Evolutionary conservation across 257 asterid genomes (phyloP).

Genomic region (Solanum megistacrolobum): DNA sequence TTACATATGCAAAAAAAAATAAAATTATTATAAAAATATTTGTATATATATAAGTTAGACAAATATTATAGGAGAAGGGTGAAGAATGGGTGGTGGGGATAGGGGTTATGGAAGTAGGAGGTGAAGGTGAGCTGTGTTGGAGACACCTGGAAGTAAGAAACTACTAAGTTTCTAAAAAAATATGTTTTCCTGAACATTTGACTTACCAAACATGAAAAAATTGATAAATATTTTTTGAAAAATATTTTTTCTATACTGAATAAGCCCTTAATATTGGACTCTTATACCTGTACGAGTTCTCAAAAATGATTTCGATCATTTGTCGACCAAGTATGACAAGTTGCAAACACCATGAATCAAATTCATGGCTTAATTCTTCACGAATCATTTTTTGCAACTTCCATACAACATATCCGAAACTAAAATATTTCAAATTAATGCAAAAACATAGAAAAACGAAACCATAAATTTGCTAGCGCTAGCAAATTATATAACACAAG

Average conservation of each 20-base stretch:
- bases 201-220: accelerated
- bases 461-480: background rate
- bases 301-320: background rate
- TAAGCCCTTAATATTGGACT: background rate
- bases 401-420: background rate
- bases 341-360: background rate
- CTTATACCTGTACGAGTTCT: background rate
- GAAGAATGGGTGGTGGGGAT: background rate
- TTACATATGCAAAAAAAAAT: background rate
- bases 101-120: background rate
- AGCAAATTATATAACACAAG: background rate
- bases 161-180: background rate
- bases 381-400: background rate
- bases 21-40: background rate
- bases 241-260: background rate
- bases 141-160: background rate
- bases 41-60: background rate
- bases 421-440: background rate
- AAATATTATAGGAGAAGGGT: background rate
- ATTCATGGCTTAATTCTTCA: background rate
- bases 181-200: background rate
- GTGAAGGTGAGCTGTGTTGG: background rate
- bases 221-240: background rate
- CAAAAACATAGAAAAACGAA: background rate
- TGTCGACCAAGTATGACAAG: background rate